Percentiles rank a stretch among this genome's conserved stretches.
Conservation (phyloP, 2,329 filamentous ascomycete genomes). For the Aspergillus intermedius region DNA sequence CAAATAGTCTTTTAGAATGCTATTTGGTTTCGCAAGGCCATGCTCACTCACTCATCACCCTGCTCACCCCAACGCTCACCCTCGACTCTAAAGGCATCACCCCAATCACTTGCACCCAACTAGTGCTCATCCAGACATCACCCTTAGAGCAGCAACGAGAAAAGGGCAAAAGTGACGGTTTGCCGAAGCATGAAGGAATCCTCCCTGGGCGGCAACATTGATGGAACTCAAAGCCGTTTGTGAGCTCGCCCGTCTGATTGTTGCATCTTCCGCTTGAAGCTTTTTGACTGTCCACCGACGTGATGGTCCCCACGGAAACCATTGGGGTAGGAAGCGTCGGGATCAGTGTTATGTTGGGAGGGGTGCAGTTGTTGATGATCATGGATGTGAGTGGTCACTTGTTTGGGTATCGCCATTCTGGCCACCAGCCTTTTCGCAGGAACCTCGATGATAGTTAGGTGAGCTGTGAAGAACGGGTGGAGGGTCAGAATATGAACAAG, state of each 20-base stretch:
- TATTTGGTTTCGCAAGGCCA: no score
- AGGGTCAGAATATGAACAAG: background rate
- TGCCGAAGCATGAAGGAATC: constrained; percentile 1
- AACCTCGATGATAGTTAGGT: constrained; percentile 1
- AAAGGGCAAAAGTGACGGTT: no score
- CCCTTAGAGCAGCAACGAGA: no score
- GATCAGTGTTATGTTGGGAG: no score
- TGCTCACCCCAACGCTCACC: no score
- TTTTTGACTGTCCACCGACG: constrained; percentile 2
- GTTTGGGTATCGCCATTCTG: constrained; percentile 2
- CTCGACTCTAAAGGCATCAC: no score
- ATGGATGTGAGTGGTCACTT: constrained; percentile 2
- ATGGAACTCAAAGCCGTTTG: constrained; percentile 1
- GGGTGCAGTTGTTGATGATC: constrained; percentile 3
- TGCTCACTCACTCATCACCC: no score
- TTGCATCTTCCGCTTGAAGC: constrained; percentile 4
- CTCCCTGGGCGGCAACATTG: background rate
- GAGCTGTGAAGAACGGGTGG: no score
- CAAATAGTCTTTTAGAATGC: no score
- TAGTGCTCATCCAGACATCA: no score
- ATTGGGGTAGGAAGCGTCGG: no score
- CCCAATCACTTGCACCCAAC: no score
- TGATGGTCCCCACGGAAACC: background rate
- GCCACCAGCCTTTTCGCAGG: background rate
- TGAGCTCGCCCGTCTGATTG: background rate